Conservation (phyloP, 129 eudicot species). For the Apium graveolens region DNA sequence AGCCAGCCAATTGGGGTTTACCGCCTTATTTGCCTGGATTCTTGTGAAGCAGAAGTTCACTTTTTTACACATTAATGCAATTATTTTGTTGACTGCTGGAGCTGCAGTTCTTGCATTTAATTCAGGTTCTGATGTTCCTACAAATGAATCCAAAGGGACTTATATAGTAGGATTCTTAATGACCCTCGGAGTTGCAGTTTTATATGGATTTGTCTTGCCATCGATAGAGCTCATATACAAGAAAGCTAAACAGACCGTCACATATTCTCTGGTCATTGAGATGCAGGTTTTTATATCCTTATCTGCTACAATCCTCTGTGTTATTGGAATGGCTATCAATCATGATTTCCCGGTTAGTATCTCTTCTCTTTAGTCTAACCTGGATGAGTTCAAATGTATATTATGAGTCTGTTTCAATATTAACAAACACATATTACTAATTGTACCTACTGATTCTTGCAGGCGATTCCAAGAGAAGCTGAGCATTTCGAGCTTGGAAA, state of each 20-base stretch:
- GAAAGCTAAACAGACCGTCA: not conserved
- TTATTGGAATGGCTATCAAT: not conserved
- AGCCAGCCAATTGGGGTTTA: constrained; percentile 11
- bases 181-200: constrained; percentile 1
- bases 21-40: constrained; percentile 5
- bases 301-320: not conserved
- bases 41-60: constrained; percentile 13
- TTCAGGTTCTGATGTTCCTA: not conserved
- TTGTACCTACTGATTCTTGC: not conserved
- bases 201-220: constrained; percentile 7
- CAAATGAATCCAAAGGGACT: not conserved
- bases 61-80: constrained; percentile 9
- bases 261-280: constrained; percentile 12
- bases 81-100: constrained; percentile 9
- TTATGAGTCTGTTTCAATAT: too few species aligned
- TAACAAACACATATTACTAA: not conserved
- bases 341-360: not conserved
- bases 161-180: constrained; percentile 1
- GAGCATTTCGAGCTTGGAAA: constrained; percentile 35
- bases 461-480: constrained; percentile 39
- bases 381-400: too few species aligned
- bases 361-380: not conserved
- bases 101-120: constrained; percentile 4
- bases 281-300: constrained; percentile 8
- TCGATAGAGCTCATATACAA: constrained; percentile 4